Evolutionary conservation across 2,329 filamentous ascomycete genomes (phyloP).

Genomic region (Exophiala oligosperma): DNA sequence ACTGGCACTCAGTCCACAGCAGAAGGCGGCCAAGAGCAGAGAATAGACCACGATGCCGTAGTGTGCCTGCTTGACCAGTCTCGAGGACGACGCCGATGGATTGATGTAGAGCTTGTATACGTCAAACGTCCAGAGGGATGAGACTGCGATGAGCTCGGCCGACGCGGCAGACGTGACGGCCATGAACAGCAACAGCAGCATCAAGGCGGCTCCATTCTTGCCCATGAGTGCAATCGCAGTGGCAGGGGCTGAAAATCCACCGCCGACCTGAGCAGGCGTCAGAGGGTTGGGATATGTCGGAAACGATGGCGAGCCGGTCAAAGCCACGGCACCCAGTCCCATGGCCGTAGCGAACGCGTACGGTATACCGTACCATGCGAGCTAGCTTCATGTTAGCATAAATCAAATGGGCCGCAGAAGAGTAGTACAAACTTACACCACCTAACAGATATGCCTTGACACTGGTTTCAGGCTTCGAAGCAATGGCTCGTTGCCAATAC

Average conservation of each 20-base stretch:
- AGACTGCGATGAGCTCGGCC: slow-evolving; percentile 81
- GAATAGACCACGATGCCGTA: slow-evolving; percentile 71
- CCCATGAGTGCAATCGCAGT: slow-evolving; percentile 81
- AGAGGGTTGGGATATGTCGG: slow-evolving; percentile 66
- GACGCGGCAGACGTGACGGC: slow-evolving; percentile 82
- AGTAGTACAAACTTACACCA: slow-evolving; percentile 34
- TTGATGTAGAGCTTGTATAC: slow-evolving; percentile 86
- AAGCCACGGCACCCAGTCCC: slow-evolving; percentile 75
- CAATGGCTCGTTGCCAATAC: slow-evolving; percentile 49
- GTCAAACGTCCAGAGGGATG: slow-evolving; percentile 84
- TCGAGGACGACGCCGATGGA: slow-evolving; percentile 69
- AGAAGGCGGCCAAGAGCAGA: slow-evolving; percentile 67
- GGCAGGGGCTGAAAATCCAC: slow-evolving; percentile 80
- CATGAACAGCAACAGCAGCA: slow-evolving; percentile 81
- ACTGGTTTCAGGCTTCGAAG: slow-evolving; percentile 41
- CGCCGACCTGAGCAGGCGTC: slow-evolving; percentile 70
- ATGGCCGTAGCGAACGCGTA: slow-evolving; percentile 86
- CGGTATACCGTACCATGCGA: slow-evolving; percentile 89
- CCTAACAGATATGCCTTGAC: slow-evolving; percentile 46
- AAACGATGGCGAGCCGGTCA: slow-evolving; percentile 66
- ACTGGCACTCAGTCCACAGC: slow-evolving; percentile 7
- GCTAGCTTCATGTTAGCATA: slow-evolving; percentile 25
- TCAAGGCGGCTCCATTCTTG: slow-evolving; percentile 74
- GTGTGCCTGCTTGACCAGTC: slow-evolving; percentile 78
- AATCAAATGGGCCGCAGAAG: neutral